These are phyloP conservation scores for Trichosporon faecale DNA, from an alignment of 1,284 basidiomycete species.

Conservation along the genomic window DNA sequence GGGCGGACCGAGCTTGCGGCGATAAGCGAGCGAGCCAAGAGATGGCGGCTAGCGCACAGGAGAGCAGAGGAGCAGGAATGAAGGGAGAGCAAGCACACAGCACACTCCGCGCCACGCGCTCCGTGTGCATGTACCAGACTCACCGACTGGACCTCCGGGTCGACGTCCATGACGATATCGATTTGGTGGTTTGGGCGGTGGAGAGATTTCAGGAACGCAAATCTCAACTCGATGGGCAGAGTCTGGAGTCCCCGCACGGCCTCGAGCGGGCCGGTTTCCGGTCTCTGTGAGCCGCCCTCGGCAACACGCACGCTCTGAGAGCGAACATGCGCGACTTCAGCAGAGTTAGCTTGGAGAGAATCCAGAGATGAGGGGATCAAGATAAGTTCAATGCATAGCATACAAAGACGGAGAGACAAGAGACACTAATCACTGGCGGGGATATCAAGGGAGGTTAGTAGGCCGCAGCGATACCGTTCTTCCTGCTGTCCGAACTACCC, in stretches of 20 bases:
- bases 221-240: background rate
- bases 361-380: too few relatives aligned
- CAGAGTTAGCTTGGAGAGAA: too few relatives aligned
- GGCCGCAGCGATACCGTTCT: constrained; percentile 49
- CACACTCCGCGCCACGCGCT: background rate
- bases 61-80: background rate
- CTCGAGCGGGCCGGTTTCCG: too few relatives aligned
- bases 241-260: background rate
- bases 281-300: too few relatives aligned
- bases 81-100: background rate
- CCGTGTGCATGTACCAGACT: background rate
- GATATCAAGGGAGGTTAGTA: constrained; percentile 31
- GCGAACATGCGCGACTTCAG: too few relatives aligned
- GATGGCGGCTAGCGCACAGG: background rate
- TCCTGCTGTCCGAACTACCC: constrained; percentile 45
- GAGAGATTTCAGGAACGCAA: background rate
- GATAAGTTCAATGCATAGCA: constrained; percentile 4
- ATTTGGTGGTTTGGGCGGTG: background rate
- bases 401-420: background rate
- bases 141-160: constrained; percentile 13
- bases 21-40: background rate
- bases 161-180: constrained; percentile 1
- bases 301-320: too few relatives aligned
- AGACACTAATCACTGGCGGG: background rate
- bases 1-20: too few relatives aligned